These are phyloP conservation scores for Calonectria naviculata DNA, from an alignment of 2,329 filamentous ascomycete species.

Conservation along the genomic window DNA sequence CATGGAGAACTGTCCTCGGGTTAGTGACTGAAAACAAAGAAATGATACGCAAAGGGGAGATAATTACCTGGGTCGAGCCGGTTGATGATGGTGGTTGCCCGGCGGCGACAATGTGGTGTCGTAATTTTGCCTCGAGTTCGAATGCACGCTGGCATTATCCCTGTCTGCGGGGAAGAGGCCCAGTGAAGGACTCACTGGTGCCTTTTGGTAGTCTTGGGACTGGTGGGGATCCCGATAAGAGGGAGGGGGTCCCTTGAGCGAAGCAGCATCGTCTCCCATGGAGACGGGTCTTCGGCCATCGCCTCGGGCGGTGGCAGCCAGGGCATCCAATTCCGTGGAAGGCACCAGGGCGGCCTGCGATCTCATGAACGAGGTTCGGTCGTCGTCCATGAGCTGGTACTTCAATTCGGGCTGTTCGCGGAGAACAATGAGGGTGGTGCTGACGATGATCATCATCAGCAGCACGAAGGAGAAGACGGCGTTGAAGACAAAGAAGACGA, in stretches of 20 bases:
- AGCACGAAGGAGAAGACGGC: slow-evolving; percentile 85
- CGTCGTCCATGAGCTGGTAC: slow-evolving; percentile 80
- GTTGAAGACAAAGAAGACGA: slow-evolving; percentile 90
- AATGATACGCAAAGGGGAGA: too few species aligned
- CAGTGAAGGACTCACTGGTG: neutral
- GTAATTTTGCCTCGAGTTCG: neutral
- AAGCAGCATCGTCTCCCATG: neutral
- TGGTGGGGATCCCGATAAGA: neutral
- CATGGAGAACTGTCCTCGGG: neutral
- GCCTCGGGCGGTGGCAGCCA: slow-evolving; percentile 90
- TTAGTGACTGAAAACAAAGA: neutral
- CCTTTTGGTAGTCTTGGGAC: neutral
- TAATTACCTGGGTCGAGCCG: neutral
- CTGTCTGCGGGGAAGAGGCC: neutral
- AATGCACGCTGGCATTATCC: neutral
- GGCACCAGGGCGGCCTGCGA: slow-evolving; percentile 82
- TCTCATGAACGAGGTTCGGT: slow-evolving; percentile 97
- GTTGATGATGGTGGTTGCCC: neutral
- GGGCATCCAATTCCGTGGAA: slow-evolving; percentile 87
- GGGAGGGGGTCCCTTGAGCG: neutral
- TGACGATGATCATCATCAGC: slow-evolving; percentile 78
- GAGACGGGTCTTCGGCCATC: slow-evolving; percentile 55
- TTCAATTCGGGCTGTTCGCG: slow-evolving; percentile 1
- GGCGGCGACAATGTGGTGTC: neutral
- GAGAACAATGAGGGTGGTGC: slow-evolving; percentile 77